phyloP scores from a whole-genome alignment of 352 stramenopile genomes.

The Pythium graminicola region DNA sequence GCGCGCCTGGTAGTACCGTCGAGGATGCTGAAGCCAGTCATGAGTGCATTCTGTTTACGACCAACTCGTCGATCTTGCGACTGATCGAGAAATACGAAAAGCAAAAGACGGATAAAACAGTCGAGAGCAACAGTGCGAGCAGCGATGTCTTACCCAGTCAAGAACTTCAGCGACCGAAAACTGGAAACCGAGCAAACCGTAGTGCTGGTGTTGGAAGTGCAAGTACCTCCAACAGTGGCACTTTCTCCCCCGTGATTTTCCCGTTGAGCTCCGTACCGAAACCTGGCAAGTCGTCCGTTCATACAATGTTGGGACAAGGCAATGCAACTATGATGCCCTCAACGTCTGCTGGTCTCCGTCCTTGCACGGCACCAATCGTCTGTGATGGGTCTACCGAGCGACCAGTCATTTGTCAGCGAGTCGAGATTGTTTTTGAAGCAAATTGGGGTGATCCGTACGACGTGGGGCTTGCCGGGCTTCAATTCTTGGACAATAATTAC shows the following conservation, averaged over 20 bases:
- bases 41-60: slow-evolving; percentile 85
- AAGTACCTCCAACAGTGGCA: background rate
- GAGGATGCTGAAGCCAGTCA: slow-evolving; percentile 57
- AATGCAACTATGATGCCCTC: background rate
- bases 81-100: slow-evolving; percentile 83
- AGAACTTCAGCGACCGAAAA: slow-evolving; percentile 43
- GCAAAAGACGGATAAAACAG: slow-evolving; percentile 20
- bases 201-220: slow-evolving; percentile 10
- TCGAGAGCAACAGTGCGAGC: slow-evolving; percentile 1
- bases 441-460: slow-evolving; percentile 74
- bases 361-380: slow-evolving; percentile 57
- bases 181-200: slow-evolving; percentile 36
- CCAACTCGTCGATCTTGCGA: slow-evolving; percentile 57
- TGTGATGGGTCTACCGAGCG: slow-evolving; percentile 35
- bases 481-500: slow-evolving; percentile 59
- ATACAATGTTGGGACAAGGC: slow-evolving; percentile 8
- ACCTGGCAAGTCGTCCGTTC: slow-evolving; percentile 19
- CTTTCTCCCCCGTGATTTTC: slow-evolving; percentile 8
- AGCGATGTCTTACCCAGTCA: background rate
- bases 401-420: slow-evolving; percentile 36
- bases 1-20: slow-evolving; percentile 52
- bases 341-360: slow-evolving; percentile 19
- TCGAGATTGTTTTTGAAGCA: slow-evolving; percentile 53
- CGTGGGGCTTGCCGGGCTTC: slow-evolving; percentile 46
- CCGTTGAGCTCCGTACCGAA: slow-evolving; percentile 42